phyloP scores from a whole-genome alignment of 1,284 basidiomycete species.

The Sporisorium sorghi region DNA sequence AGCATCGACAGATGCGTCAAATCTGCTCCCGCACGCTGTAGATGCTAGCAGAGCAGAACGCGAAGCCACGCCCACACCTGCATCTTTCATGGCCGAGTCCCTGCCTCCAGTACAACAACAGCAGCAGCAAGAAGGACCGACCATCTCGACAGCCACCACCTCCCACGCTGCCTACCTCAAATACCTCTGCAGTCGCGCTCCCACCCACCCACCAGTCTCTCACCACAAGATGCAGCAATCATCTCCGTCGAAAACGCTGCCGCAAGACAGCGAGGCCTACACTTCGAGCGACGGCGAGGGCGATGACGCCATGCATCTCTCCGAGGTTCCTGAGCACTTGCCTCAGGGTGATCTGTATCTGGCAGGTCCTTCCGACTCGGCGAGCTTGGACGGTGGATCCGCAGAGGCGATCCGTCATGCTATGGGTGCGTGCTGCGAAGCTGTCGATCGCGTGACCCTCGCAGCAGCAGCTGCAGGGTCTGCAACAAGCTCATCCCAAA shows the following conservation, averaged over 20 bases:
- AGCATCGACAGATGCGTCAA: background rate
- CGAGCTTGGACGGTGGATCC: slow-evolving; percentile 54
- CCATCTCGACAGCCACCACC: slow-evolving; percentile 1
- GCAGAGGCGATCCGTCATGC: slow-evolving; percentile 63
- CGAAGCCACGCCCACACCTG: slow-evolving; percentile 27
- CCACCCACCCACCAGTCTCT: slow-evolving; percentile 30
- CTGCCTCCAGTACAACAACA: slow-evolving; percentile 6
- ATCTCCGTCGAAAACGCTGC: slow-evolving; percentile 11
- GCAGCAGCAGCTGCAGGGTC: slow-evolving; percentile 11
- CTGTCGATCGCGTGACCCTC: slow-evolving; percentile 62
- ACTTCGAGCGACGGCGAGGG: slow-evolving; percentile 60
- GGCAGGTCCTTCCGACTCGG: slow-evolving; percentile 46
- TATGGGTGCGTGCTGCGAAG: slow-evolving; percentile 62
- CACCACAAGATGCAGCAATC: slow-evolving; percentile 16
- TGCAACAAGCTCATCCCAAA: background rate
- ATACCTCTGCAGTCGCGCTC: slow-evolving; percentile 38
- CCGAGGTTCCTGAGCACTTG: slow-evolving; percentile 60
- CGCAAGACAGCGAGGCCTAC: slow-evolving; percentile 41
- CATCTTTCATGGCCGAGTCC: background rate
- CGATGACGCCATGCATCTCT: slow-evolving; percentile 54
- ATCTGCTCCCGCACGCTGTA: background rate
- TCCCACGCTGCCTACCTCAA: slow-evolving; percentile 50
- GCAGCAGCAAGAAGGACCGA: background rate
- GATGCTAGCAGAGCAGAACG: slow-evolving; percentile 12
- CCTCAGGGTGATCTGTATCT: slow-evolving; percentile 67